Evolutionary conservation across 371 early-diverging fungal genomes (phyloP), one percentile per base, ranked within the genome.

Genomic region (Syncephalastrum monosporum): DNA sequence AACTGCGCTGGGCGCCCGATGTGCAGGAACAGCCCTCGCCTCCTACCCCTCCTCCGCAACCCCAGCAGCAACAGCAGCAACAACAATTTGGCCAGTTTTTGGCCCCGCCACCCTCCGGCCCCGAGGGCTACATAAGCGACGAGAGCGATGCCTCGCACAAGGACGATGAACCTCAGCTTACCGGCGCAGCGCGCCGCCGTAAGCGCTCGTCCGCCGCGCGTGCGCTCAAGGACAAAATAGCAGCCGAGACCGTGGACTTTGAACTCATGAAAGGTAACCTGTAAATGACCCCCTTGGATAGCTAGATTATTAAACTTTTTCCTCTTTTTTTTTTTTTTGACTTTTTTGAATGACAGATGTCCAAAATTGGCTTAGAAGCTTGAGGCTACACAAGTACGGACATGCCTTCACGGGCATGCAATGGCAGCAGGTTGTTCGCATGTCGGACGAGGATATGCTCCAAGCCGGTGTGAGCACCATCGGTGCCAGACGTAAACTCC

Each of bases 301-400:
- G n/a, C 15, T 46, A 23, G n/a, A 3, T 46, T 46, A 23, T 16
- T 46, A 16, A 19, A 19, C 23, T 13, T 13, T 14, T 46, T 46
- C 10, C 21, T 21, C 21, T 21, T 21, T 21, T 21, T 21, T 21
- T 21, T 21, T 13, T 13, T 14, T 46, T 46, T 3, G 6, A 3
- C 3, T 46, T 46, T 46, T 46, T 46, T 46, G 15, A 16, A 33
- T 56, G 17, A 42, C 46, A 88, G 97, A 98, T 77, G 89, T 96
- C 57, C 94, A 95, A 24, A 82, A 83, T 45, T 98, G 96, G 97
- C 79, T 98, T 53, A 81, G 93, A 51, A 86, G 87, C 58, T 77
- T 96, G 46, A 85, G 98, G 38, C 75, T 98, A 63, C 98, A 98
- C 79, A 98, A 97, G 77, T 98, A 98, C 75, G 90, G 92, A 3